Percentiles rank a stretch among this genome's conserved stretches.
Conservation (phyloP, 164 flowering plant species). For the Magnolia kwangsiensis region DNA sequence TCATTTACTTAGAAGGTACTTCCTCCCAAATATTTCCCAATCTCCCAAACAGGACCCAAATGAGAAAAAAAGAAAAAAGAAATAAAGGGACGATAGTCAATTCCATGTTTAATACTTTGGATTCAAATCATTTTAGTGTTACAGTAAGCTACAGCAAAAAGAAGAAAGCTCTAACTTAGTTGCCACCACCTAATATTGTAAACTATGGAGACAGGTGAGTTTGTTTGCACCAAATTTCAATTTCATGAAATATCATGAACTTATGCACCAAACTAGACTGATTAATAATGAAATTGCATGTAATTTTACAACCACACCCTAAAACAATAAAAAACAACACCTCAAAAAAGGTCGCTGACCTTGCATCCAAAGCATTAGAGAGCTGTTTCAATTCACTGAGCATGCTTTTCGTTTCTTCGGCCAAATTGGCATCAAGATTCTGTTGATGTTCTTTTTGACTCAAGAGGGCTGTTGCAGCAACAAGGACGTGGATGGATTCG, state of each 20-base stretch:
- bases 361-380: conserved; percentile 11
- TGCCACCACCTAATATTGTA: not conserved
- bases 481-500: conserved; percentile 16
- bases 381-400: conserved; percentile 20
- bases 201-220: too few species aligned
- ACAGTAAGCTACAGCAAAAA: not conserved
- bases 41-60: too few species aligned
- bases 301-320: not conserved
- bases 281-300: too few species aligned
- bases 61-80: too few species aligned
- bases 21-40: too few species aligned
- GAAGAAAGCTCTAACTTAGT: not conserved
- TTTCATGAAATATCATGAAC: too few species aligned
- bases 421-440: not conserved
- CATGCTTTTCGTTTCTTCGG: conserved; percentile 14
- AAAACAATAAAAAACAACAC: not conserved
- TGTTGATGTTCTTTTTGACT: not conserved
- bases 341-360: conserved; percentile 7
- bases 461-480: conserved; percentile 7
- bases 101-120: not conserved
- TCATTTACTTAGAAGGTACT: too few species aligned
- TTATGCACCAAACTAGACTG: too few species aligned
- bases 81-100: too few species aligned
- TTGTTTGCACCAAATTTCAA: too few species aligned
- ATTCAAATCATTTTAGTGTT: not conserved